These are phyloP conservation scores for Trichaptum fuscoviolaceum DNA, from an alignment of 768 basidiomycete species.

Conservation along the genomic window DNA sequence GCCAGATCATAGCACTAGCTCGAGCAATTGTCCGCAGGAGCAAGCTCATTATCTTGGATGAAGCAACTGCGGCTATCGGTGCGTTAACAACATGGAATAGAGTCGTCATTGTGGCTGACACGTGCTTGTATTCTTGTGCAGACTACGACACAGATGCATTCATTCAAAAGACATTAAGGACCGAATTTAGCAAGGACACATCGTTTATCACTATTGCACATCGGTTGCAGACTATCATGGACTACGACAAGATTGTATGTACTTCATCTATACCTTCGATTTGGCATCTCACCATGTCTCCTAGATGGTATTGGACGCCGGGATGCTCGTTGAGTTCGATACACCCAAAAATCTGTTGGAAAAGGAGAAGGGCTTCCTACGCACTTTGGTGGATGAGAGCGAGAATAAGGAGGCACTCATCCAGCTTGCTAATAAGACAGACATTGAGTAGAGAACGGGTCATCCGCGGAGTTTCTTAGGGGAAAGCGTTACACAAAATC, in stretches of 20 bases:
- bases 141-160: conserved; percentile 47
- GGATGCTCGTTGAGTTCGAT: conserved; percentile 39
- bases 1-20: neutral
- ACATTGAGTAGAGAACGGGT: too few relatives aligned
- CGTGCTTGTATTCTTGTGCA: neutral
- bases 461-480: too few relatives aligned
- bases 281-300: neutral
- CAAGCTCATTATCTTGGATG: conserved; percentile 23
- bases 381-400: conserved; percentile 52
- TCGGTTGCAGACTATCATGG: conserved; percentile 31
- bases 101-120: too few relatives aligned
- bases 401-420: conserved; percentile 45
- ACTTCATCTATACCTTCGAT: neutral
- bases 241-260: conserved; percentile 38
- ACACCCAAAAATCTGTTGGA: conserved; percentile 43
- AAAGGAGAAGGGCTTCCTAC: conserved; percentile 44
- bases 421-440: conserved; percentile 27
- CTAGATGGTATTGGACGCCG: conserved; percentile 12
- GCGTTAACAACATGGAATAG: conserved; percentile 9
- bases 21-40: conserved; percentile 27
- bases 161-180: conserved; percentile 39
- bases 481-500: too few relatives aligned
- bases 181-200: conserved; percentile 29
- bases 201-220: conserved; percentile 38
- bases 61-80: conserved; percentile 23